phyloP scores from a whole-genome alignment of 768 basidiomycete species.

The Tulasnella sp. region DNA sequence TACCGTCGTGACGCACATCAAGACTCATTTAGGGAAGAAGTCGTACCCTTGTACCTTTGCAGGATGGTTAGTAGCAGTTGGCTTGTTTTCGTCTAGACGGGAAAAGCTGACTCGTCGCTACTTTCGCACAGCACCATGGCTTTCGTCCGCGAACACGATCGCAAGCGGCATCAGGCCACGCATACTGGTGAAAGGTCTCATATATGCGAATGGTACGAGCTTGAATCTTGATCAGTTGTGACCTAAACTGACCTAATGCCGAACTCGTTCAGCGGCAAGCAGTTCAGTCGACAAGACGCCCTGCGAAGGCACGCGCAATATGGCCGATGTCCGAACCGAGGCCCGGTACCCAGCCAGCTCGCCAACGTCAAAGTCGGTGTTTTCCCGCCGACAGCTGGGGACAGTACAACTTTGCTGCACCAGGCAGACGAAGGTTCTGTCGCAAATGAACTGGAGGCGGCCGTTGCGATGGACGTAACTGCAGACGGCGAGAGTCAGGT shows the following conservation, averaged over 20 bases:
- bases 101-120: too few species aligned
- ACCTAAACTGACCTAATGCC: background rate
- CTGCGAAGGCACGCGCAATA: constrained; percentile 23
- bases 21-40: constrained; percentile 29
- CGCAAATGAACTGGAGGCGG: background rate
- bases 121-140: constrained; percentile 12
- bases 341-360: background rate
- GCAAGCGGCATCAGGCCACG: constrained; percentile 25
- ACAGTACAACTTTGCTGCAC: background rate
- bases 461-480: background rate
- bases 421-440: background rate
- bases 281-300: constrained; percentile 30
- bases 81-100: background rate
- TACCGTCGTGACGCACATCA: constrained; percentile 30
- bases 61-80: constrained; percentile 12
- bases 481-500: background rate
- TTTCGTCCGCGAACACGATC: constrained; percentile 29
- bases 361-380: background rate
- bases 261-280: constrained; percentile 10
- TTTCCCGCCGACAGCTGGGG: background rate
- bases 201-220: constrained; percentile 26
- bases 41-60: constrained; percentile 21
- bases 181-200: constrained; percentile 24
- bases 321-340: constrained; percentile 18
- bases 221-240: background rate